Conservation (phyloP, 441 rosid genomes). For the Raphanus hybrid region DNA sequence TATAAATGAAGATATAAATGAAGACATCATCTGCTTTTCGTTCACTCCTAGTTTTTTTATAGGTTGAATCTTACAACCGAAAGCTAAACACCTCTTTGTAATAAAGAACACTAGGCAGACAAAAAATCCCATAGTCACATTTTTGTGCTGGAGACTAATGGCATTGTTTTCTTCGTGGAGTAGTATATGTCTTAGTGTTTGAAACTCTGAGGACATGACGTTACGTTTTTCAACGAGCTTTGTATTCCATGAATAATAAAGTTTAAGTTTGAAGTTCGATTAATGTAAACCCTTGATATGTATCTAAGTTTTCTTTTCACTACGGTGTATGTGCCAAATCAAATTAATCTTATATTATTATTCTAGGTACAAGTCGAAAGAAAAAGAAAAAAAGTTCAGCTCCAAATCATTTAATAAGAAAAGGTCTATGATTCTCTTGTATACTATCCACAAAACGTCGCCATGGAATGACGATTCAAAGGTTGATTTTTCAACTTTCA, state of each 20-base stretch:
- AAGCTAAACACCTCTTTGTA: not conserved
- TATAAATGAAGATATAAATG: not conserved
- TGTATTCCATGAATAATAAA: not conserved
- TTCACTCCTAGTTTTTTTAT: not conserved
- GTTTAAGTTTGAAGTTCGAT: not conserved
- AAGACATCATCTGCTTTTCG: not conserved
- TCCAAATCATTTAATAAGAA: not conserved
- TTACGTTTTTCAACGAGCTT: constrained; percentile 26
- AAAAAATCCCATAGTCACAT: constrained; percentile 25
- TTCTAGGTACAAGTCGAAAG: not conserved
- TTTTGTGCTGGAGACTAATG: constrained; percentile 36
- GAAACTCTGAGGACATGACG: constrained; percentile 38
- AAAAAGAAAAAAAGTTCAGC: not conserved
- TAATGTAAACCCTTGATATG: not conserved
- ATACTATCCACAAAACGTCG: not conserved
- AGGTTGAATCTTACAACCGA: not conserved
- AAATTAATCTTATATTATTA: not conserved
- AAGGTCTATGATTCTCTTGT: not conserved
- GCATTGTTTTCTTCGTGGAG: constrained; percentile 31
- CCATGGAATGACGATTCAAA: constrained; percentile 14
- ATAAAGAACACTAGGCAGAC: constrained; percentile 32
- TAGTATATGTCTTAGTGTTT: constrained; percentile 41
- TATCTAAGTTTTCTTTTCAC: not conserved
- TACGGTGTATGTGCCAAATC: constrained; percentile 4
- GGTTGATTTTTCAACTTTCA: constrained; percentile 10